These are phyloP conservation scores for Hermanozyma aechmeae DNA, from an alignment of 805 yeast species.

Conservation along the genomic window DNA sequence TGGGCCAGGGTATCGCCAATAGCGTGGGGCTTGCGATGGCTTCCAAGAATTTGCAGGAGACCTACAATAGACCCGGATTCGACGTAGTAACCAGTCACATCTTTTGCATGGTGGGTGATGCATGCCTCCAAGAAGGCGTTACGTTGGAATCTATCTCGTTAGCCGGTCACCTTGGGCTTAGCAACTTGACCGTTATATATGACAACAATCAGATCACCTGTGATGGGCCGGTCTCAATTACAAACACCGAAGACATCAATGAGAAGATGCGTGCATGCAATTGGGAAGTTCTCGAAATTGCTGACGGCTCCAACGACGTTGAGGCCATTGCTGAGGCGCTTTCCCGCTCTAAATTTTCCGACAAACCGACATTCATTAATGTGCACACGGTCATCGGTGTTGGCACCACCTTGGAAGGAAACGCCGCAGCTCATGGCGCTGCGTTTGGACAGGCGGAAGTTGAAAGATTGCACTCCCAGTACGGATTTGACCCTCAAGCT, in stretches of 20 bases:
- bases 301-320: slow-evolving; percentile 21
- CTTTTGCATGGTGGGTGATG: slow-evolving; percentile 30
- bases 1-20: slow-evolving; percentile 34
- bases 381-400: slow-evolving; percentile 24
- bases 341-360: slow-evolving; percentile 17
- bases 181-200: slow-evolving; percentile 25
- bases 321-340: slow-evolving; percentile 22
- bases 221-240: slow-evolving; percentile 26
- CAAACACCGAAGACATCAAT: slow-evolving; percentile 22
- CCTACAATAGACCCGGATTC: slow-evolving; percentile 23
- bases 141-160: slow-evolving; percentile 28
- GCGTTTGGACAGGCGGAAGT: slow-evolving; percentile 24
- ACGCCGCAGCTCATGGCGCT: slow-evolving; percentile 25
- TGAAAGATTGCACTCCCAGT: slow-evolving; percentile 9
- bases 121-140: slow-evolving; percentile 33
- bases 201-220: slow-evolving; percentile 29
- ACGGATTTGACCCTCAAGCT: slow-evolving; percentile 12
- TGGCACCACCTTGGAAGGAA: slow-evolving; percentile 18
- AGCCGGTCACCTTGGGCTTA: slow-evolving; percentile 28
- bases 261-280: slow-evolving; percentile 24
- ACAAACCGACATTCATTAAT: slow-evolving; percentile 28
- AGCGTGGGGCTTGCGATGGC: slow-evolving; percentile 33
- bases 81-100: slow-evolving; percentile 18
- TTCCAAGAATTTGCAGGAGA: slow-evolving; percentile 21
- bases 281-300: slow-evolving; percentile 26